Conservation (phyloP, 495 filamentous ascomycete genomes). For the Trichoderma asperelloides region DNA sequence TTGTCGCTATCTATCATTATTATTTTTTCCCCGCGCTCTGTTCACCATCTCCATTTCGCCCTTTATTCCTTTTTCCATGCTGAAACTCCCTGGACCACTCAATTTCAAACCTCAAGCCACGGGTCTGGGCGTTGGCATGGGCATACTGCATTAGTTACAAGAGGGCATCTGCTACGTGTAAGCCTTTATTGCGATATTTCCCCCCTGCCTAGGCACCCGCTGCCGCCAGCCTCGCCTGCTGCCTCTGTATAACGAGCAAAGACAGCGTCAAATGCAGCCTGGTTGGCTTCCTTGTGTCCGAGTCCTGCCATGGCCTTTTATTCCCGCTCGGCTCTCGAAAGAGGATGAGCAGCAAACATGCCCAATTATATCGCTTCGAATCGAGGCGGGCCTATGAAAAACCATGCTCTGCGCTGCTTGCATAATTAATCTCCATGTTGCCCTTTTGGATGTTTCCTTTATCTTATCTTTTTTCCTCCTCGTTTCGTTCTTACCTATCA, state of each 20-base stretch:
- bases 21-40: too few relatives aligned
- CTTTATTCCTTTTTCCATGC: too few relatives aligned
- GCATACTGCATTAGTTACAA: constrained; percentile 4
- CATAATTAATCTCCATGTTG: background rate
- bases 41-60: too few relatives aligned
- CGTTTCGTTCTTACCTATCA: background rate
- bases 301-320: background rate
- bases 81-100: background rate
- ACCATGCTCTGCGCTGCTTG: background rate
- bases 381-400: background rate
- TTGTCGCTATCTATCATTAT: too few relatives aligned
- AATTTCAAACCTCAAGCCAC: background rate
- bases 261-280: background rate
- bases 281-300: background rate
- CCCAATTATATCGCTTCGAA: background rate
- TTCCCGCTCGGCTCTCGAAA: background rate
- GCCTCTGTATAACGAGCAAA: background rate
- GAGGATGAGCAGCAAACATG: background rate
- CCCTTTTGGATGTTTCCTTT: background rate
- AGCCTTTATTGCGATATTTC: background rate
- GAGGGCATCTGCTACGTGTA: background rate
- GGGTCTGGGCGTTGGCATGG: background rate
- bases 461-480: background rate
- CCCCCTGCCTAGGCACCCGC: background rate
- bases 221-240: background rate